Evolutionary conservation across 2,329 filamentous ascomycete genomes (phyloP).

Genomic region (Neoarthrinium moseri): DNA sequence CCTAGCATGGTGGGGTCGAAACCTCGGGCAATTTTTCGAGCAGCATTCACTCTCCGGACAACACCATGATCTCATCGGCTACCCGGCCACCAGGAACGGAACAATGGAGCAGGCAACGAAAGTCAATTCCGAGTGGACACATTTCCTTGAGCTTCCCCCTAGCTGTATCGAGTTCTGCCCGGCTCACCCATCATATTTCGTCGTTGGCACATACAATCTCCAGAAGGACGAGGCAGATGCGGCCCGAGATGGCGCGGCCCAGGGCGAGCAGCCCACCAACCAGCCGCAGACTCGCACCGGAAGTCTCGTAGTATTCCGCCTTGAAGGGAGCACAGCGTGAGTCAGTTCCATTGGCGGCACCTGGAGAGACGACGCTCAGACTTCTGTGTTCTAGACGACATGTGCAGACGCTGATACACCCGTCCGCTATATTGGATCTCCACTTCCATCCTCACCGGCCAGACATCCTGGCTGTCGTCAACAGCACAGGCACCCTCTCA

Average conservation of each 20-base stretch:
- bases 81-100: too few species aligned
- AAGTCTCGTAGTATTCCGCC: conserved; percentile 66
- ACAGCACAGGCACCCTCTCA: conserved; percentile 70
- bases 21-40: too few species aligned
- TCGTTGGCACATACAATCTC: conserved; percentile 84
- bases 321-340: conserved; percentile 56
- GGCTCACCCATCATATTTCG: conserved; percentile 59
- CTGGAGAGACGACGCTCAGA: neutral
- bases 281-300: conserved; percentile 67
- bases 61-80: too few species aligned
- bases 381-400: conserved; percentile 39
- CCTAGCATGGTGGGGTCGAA: too few species aligned
- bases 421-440: conserved; percentile 79
- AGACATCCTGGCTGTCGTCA: conserved; percentile 69
- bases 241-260: conserved; percentile 18
- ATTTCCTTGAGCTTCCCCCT: conserved; percentile 70
- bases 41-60: too few species aligned
- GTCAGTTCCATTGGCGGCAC: conserved; percentile 25
- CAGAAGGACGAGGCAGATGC: conserved; percentile 44
- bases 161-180: conserved; percentile 78
- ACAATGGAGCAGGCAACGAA: too few species aligned
- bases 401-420: conserved; percentile 59
- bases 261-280: conserved; percentile 23
- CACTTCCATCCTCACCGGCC: conserved; percentile 66
- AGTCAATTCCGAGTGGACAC: too few species aligned